Percentiles rank a stretch among this genome's conserved stretches.
These are phyloP conservation scores for Protomyces macrosporus DNA, from an alignment of 1,139 yeast genomes.

Conservation along the genomic window DNA sequence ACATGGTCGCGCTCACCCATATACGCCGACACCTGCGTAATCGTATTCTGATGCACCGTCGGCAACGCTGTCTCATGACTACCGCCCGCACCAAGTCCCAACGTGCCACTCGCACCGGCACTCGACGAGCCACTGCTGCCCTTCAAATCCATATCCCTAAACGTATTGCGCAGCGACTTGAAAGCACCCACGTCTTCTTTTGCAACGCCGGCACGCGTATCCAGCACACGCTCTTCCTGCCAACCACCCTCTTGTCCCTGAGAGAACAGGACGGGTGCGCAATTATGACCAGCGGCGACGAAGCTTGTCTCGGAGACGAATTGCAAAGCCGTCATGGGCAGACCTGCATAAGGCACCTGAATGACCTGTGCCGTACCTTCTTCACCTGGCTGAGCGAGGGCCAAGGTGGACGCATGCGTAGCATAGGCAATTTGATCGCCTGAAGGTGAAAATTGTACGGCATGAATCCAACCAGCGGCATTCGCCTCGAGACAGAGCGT, in stretches of 20 bases:
- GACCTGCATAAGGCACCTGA: slow-evolving; percentile 57
- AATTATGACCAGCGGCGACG: slow-evolving; percentile 87
- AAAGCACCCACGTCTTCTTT: slow-evolving; percentile 50
- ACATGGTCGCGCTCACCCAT: slow-evolving; percentile 14
- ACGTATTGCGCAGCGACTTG: slow-evolving; percentile 87
- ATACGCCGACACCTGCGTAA: slow-evolving; percentile 37
- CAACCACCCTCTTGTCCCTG: slow-evolving; percentile 61
- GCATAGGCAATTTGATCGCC: slow-evolving; percentile 77
- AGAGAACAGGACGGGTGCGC: slow-evolving; percentile 79
- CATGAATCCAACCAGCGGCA: slow-evolving; percentile 91
- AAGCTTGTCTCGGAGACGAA: slow-evolving; percentile 63
- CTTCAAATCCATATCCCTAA: slow-evolving; percentile 90
- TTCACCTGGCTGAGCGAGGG: slow-evolving; percentile 45
- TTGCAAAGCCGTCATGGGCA: slow-evolving; percentile 74
- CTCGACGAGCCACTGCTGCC: slow-evolving; percentile 52
- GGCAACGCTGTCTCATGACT: slow-evolving; percentile 48
- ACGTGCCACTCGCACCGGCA: slow-evolving; percentile 42
- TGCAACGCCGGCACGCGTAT: slow-evolving; percentile 33
- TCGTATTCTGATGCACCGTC: slow-evolving; percentile 89
- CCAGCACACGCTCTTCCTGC: slow-evolving; percentile 38
- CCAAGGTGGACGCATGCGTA: slow-evolving; percentile 40
- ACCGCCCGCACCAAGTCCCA: neutral
- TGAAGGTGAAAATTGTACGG: slow-evolving; percentile 74
- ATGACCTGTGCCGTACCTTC: slow-evolving; percentile 1
- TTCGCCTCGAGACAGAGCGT: slow-evolving; percentile 70